Evolutionary conservation across 139 green algal species (phyloP).

Genomic region (Chlamydomonas sphaeroides): DNA sequence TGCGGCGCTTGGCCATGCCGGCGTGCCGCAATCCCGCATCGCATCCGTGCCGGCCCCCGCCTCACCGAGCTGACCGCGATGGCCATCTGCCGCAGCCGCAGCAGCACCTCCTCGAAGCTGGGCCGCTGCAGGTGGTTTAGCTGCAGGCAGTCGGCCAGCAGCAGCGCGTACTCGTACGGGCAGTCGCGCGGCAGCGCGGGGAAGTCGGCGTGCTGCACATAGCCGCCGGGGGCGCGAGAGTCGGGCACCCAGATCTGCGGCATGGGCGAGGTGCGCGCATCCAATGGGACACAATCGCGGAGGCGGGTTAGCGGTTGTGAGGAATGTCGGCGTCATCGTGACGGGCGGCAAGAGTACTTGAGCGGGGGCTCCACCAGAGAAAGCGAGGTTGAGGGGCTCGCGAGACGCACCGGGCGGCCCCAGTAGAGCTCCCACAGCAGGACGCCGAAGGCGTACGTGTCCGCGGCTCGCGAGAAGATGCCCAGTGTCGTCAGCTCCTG

Average conservation of each 20-base stretch:
- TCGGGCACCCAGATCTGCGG: slow-evolving; percentile 38
- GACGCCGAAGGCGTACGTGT: slow-evolving; percentile 48
- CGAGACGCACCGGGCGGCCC: slow-evolving; percentile 24
- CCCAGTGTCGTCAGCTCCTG: slow-evolving; percentile 32
- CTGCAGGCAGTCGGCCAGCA: slow-evolving; percentile 32
- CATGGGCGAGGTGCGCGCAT: neutral
- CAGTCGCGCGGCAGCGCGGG: slow-evolving; percentile 20
- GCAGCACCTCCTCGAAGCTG: slow-evolving; percentile 11
- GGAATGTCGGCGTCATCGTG: too few species aligned
- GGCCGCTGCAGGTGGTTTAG: slow-evolving; percentile 31
- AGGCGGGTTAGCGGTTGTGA: too few species aligned
- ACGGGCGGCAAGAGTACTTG: too few species aligned
- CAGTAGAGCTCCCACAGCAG: slow-evolving; percentile 49
- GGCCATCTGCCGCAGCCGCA: neutral
- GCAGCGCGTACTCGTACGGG: slow-evolving; percentile 12
- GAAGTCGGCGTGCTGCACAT: slow-evolving; percentile 29
- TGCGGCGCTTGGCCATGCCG: neutral
- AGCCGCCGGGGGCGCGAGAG: slow-evolving; percentile 4
- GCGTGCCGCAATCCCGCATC: too few species aligned
- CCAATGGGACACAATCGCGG: too few species aligned
- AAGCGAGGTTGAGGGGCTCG: too few species aligned
- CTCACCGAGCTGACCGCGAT: neutral
- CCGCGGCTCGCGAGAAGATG: slow-evolving; percentile 12
- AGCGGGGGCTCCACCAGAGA: too few species aligned
- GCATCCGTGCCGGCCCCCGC: neutral